Evolutionary conservation across 1,139 yeast species (phyloP).

Genomic region (Kluyveromyces sp.): DNA sequence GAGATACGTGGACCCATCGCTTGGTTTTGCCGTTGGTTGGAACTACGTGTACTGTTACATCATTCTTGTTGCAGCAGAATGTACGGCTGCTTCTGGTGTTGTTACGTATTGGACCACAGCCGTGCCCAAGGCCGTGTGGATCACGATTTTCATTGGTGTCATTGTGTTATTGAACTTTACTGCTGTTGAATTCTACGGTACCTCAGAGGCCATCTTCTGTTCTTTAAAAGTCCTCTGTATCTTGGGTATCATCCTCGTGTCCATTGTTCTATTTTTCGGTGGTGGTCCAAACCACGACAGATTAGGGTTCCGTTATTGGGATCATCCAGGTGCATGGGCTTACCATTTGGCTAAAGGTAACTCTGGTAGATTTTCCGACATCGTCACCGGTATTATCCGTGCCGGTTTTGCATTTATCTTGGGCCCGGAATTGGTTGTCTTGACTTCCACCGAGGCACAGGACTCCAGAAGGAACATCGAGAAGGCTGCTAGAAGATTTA

Average conservation of each 20-base stretch:
- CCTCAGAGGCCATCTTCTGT: slow-evolving; percentile 41
- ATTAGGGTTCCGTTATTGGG: slow-evolving; percentile 66
- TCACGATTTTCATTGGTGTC: slow-evolving; percentile 39
- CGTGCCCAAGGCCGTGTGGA: slow-evolving; percentile 42
- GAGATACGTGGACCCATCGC: slow-evolving; percentile 54
- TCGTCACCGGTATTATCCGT: slow-evolving; percentile 52
- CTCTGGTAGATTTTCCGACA: slow-evolving; percentile 55
- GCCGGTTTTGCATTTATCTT: slow-evolving; percentile 62
- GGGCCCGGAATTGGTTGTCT: slow-evolving; percentile 56
- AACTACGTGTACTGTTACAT: slow-evolving; percentile 48
- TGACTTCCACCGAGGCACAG: slow-evolving; percentile 42
- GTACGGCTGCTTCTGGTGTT: slow-evolving; percentile 67
- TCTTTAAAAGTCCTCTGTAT: slow-evolving; percentile 60
- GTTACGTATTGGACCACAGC: slow-evolving; percentile 43
- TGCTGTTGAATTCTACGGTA: slow-evolving; percentile 46
- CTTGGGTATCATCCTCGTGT: slow-evolving; percentile 61
- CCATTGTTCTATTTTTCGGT: slow-evolving; percentile 73
- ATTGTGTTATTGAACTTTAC: slow-evolving; percentile 37
- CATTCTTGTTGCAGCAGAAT: slow-evolving; percentile 65
- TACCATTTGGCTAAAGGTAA: slow-evolving; percentile 41
- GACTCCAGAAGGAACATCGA: slow-evolving; percentile 43
- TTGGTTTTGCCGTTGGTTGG: slow-evolving; percentile 70
- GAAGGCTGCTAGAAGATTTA: slow-evolving; percentile 41
- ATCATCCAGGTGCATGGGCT: slow-evolving; percentile 49
- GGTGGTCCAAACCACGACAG: slow-evolving; percentile 66